Evolutionary conservation across 2,329 filamentous ascomycete genomes (phyloP).

Genomic region (Akanthomyces lecanii): DNA sequence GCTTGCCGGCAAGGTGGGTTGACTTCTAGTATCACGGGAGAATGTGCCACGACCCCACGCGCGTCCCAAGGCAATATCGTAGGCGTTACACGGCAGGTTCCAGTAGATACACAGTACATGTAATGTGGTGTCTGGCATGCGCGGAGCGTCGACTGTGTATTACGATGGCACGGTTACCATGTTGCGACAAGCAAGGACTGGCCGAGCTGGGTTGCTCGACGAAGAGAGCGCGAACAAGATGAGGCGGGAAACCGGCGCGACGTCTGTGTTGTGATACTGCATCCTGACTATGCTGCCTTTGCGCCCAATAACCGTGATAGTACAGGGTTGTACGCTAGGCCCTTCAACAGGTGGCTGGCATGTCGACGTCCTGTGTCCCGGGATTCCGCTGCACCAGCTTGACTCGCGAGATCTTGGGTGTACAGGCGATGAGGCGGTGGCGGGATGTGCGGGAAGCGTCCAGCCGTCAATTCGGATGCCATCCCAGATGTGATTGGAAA

Average conservation of each 20-base stretch:
- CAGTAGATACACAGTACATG: not conserved
- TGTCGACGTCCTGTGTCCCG: not conserved
- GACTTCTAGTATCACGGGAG: not conserved
- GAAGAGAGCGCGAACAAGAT: not conserved
- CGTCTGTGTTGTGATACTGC: not conserved
- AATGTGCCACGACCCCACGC: not conserved
- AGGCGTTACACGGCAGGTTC: not conserved
- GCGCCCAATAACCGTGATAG: not conserved
- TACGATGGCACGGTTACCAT: not conserved
- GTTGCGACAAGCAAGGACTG: not conserved
- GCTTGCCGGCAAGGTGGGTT: not conserved
- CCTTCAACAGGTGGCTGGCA: not conserved
- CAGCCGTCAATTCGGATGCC: not conserved
- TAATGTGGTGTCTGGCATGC: constrained; percentile 6
- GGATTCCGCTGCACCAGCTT: not conserved
- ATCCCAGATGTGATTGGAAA: not conserved
- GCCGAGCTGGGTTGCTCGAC: not conserved
- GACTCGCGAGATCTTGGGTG: not conserved
- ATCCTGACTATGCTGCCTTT: not conserved
- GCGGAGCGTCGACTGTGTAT: not conserved
- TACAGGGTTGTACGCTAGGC: not conserved
- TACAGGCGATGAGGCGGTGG: not conserved
- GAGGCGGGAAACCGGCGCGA: not conserved
- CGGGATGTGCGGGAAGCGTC: not conserved
- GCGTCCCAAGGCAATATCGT: not conserved